Evolutionary conservation across 331 rosid genomes (phyloP).

Genomic region (Arachis monticola): DNA sequence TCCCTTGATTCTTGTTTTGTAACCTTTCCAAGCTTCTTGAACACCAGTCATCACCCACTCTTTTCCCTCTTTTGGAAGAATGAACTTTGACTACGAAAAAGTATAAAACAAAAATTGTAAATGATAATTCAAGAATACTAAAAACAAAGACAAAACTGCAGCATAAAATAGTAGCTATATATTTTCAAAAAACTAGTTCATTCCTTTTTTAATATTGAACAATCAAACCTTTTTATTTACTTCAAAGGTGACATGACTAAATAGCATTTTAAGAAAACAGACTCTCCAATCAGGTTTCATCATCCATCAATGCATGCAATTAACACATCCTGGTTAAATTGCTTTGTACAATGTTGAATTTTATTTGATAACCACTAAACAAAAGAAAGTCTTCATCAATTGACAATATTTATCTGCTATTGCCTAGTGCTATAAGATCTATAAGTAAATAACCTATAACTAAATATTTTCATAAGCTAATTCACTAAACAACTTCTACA

Average conservation of each 20-base stretch:
- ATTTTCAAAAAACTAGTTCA: constrained; percentile 3
- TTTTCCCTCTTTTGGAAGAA: too few species aligned
- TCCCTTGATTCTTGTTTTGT: too few species aligned
- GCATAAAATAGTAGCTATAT: too few species aligned
- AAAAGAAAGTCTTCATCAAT: not conserved
- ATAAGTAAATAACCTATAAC: not conserved
- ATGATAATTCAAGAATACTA: too few species aligned
- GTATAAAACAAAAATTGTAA: too few species aligned
- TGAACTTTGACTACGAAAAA: too few species aligned
- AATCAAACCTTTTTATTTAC: constrained; percentile 4
- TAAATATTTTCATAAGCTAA: constrained; percentile 1
- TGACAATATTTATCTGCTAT: not conserved
- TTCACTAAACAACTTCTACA: not conserved
- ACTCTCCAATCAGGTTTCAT: not conserved
- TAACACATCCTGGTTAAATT: not conserved
- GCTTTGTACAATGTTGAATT: not conserved
- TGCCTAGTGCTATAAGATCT: too few species aligned
- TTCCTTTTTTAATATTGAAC: not conserved
- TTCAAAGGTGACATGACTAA: not conserved
- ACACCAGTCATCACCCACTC: too few species aligned
- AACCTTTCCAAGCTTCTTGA: too few species aligned
- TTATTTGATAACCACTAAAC: not conserved
- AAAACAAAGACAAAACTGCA: too few species aligned
- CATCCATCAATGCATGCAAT: not conserved
- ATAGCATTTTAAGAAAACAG: not conserved